Evolutionary conservation across 352 stramenopile genomes (phyloP).

Genomic region (Plasmopara muralis): DNA sequence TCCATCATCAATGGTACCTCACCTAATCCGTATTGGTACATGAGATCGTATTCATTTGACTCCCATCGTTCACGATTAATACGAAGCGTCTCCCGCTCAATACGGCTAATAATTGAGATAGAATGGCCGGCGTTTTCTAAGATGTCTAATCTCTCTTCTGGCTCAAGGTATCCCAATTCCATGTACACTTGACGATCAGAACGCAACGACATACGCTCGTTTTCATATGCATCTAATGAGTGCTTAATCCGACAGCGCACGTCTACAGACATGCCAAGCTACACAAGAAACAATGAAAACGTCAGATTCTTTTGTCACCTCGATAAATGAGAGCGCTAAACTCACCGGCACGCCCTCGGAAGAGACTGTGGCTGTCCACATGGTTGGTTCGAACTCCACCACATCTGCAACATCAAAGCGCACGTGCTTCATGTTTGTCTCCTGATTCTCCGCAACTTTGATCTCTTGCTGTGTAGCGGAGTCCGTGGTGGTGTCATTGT

Average conservation of each 20-base stretch:
- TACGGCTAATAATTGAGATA: conserved; percentile 51
- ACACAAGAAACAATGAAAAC: not conserved
- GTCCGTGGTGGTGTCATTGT: conserved; percentile 7
- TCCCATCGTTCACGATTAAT: conserved; percentile 81
- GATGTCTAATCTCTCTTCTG: conserved; percentile 70
- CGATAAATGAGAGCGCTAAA: not conserved
- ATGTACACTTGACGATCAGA: conserved; percentile 74
- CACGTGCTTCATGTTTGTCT: conserved; percentile 34
- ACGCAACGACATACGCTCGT: conserved; percentile 41
- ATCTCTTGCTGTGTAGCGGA: conserved; percentile 5
- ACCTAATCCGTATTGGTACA: conserved; percentile 73
- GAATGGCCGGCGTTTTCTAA: conserved; percentile 62
- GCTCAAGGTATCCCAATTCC: conserved; percentile 74
- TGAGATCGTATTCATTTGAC: conserved; percentile 80
- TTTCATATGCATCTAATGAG: conserved; percentile 60
- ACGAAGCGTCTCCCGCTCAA: conserved; percentile 60
- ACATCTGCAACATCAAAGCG: conserved; percentile 58
- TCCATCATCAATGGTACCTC: conserved; percentile 58
- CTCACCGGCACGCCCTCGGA: conserved; percentile 71
- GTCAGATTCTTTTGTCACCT: not conserved
- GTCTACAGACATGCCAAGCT: conserved; percentile 62
- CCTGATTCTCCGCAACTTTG: conserved; percentile 4
- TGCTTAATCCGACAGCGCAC: conserved; percentile 60
- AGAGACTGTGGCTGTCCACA: conserved; percentile 72
- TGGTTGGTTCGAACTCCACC: conserved; percentile 76